phyloP scores from a whole-genome alignment of 768 basidiomycete genomes.

The Mycena sanguinolenta region DNA sequence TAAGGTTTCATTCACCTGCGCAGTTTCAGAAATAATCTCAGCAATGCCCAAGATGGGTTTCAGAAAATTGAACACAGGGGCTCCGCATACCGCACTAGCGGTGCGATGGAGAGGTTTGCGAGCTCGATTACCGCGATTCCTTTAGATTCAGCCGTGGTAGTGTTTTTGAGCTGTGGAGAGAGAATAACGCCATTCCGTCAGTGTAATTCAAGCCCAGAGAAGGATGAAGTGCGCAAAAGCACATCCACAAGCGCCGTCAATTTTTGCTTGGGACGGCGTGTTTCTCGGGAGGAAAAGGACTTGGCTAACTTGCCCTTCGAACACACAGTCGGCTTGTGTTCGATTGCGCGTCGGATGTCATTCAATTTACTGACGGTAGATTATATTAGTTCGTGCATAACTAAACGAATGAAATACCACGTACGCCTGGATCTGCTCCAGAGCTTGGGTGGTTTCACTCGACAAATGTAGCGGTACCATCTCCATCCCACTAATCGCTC shows the following conservation, averaged over 20 bases:
- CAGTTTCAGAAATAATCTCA: neutral
- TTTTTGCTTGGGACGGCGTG: too few relatives aligned
- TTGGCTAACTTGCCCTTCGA: too few relatives aligned
- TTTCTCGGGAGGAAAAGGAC: too few relatives aligned
- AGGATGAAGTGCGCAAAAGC: too few relatives aligned
- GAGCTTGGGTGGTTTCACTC: neutral
- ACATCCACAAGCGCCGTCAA: too few relatives aligned
- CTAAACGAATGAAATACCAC: too few relatives aligned
- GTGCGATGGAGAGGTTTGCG: neutral
- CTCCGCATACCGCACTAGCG: neutral
- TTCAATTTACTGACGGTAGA: too few relatives aligned
- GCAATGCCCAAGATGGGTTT: neutral
- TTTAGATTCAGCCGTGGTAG: neutral
- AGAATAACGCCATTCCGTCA: too few relatives aligned
- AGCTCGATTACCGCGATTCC: neutral
- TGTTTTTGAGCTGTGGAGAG: neutral
- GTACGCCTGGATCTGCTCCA: neutral
- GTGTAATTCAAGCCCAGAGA: too few relatives aligned
- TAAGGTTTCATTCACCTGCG: slow-evolving; percentile 5
- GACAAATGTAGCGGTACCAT: neutral
- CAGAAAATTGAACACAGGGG: neutral
- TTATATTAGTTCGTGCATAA: too few relatives aligned
- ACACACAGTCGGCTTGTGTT: too few relatives aligned
- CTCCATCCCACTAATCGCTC: neutral
- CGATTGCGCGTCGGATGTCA: too few relatives aligned